These are phyloP conservation scores for Sporothrix curviconia DNA, from an alignment of 2,329 filamentous ascomycete genomes.

Conservation along the genomic window DNA sequence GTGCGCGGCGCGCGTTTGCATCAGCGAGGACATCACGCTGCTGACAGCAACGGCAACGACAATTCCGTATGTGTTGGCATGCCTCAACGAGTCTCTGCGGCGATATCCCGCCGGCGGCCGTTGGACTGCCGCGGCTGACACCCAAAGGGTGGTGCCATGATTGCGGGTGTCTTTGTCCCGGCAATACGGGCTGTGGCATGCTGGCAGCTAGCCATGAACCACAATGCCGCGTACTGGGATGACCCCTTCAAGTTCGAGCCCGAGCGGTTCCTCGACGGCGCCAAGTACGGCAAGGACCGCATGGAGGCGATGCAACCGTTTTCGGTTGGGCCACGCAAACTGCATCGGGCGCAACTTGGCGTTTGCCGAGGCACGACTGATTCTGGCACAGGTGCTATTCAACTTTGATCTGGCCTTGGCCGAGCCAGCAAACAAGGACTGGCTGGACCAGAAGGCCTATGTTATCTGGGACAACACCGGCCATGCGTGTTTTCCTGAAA, in stretches of 20 bases:
- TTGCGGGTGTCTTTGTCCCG: neutral
- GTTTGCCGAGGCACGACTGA: neutral
- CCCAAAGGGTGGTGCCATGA: neutral
- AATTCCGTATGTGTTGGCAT: neutral
- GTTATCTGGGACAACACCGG: neutral
- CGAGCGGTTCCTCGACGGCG: neutral
- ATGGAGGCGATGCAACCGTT: neutral
- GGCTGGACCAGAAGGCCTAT: conserved; percentile 1
- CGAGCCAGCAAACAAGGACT: neutral
- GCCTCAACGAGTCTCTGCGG: neutral
- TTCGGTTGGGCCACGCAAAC: neutral
- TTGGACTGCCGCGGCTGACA: neutral
- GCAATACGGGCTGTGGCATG: neutral
- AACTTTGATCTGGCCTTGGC: conserved; percentile 1
- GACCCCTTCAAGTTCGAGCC: neutral
- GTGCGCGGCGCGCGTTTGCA: neutral
- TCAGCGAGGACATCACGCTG: neutral
- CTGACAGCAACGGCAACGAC: neutral
- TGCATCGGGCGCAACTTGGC: neutral
- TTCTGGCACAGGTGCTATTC: neutral
- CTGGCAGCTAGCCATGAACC: neutral
- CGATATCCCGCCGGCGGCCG: neutral
- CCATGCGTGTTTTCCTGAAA: neutral
- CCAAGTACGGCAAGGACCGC: neutral
- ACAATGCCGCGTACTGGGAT: neutral